phyloP scores from a whole-genome alignment of 2,329 filamentous ascomycete species.

The Alternaria gaisen region DNA sequence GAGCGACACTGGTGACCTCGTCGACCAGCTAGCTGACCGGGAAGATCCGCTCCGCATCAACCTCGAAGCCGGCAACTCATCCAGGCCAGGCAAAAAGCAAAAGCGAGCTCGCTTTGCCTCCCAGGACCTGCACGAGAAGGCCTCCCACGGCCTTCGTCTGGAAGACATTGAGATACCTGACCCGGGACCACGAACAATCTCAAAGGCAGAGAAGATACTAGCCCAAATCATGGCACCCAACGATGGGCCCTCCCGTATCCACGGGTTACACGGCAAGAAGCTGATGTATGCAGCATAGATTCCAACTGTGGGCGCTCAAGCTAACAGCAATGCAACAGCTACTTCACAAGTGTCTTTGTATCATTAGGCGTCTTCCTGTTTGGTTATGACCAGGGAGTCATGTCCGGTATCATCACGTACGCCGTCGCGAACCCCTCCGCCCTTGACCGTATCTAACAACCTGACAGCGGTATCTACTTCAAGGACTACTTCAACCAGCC shows the following conservation, averaged over 20 bases:
- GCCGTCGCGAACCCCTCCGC: conserved; percentile 42
- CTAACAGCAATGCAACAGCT: conserved; percentile 63
- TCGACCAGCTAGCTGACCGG: conserved; percentile 85
- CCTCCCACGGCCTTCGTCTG: conserved; percentile 59
- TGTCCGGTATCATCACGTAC: conserved; percentile 79
- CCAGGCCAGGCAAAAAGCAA: conserved; percentile 54
- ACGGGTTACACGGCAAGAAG: conserved; percentile 95
- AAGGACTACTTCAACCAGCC: conserved; percentile 93
- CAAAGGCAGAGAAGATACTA: conserved; percentile 73
- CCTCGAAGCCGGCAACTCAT: conserved; percentile 69
- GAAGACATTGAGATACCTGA: conserved; percentile 85
- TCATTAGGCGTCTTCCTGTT: conserved; percentile 88
- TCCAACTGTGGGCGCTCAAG: not conserved
- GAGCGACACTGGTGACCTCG: conserved; percentile 95
- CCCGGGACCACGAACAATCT: conserved; percentile 69
- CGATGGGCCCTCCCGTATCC: conserved; percentile 74
- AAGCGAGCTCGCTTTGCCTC: conserved; percentile 76
- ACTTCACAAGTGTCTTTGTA: conserved; percentile 93
- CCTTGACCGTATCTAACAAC: conserved; percentile 40
- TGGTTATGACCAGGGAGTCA: conserved; percentile 89
- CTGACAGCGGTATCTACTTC: conserved; percentile 79
- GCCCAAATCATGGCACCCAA: conserved; percentile 85
- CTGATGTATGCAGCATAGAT: conserved; percentile 71
- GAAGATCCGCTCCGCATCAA: conserved; percentile 81
- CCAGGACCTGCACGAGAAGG: conserved; percentile 55